A percentile compares a stretch with the other conserved stretches of the same genome.
phyloP scores from a whole-genome alignment of 495 filamentous ascomycete genomes.

The Penicillium salamii region DNA sequence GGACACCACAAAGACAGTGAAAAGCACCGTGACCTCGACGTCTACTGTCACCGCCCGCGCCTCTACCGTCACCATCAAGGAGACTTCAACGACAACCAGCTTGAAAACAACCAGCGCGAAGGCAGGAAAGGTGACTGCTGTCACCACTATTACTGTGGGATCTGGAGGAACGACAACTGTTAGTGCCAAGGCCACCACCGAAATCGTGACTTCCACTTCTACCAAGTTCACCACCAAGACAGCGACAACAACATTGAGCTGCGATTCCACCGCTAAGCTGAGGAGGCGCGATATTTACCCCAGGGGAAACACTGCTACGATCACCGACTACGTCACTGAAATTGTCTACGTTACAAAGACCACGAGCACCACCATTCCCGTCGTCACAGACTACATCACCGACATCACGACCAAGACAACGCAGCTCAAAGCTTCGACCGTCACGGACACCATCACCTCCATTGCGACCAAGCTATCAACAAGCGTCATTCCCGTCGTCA shows the following conservation, averaged over 20 bases:
- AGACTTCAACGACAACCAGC: not conserved
- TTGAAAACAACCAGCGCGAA: conserved; percentile 1
- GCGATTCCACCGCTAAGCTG: not conserved
- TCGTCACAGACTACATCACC: conserved; percentile 1
- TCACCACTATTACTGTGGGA: not conserved
- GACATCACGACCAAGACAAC: conserved; percentile 6
- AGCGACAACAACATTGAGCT: conserved; percentile 5
- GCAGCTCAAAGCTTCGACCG: not conserved
- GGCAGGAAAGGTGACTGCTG: not conserved
- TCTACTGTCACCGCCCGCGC: not conserved
- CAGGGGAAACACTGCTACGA: not conserved
- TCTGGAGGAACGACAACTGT: conserved; percentile 5
- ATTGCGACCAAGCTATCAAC: not conserved
- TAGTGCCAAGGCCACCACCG: conserved; percentile 6
- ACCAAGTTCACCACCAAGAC: conserved; percentile 4
- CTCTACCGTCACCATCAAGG: not conserved
- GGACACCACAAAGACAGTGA: conserved; percentile 2
- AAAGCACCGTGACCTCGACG: conserved; percentile 2
- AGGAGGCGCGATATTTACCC: conserved; percentile 1
- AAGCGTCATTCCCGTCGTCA: conserved; percentile 4
- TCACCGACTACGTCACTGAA: conserved; percentile 3
- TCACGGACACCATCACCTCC: conserved; percentile 3
- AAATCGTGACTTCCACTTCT: conserved; percentile 2
- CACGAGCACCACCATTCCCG: not conserved
- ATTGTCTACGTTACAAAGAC: conserved; percentile 2